Base-by-base conservation (phyloP, 1,139 yeast genomes). In the Taphrina flavorubra region DNA sequence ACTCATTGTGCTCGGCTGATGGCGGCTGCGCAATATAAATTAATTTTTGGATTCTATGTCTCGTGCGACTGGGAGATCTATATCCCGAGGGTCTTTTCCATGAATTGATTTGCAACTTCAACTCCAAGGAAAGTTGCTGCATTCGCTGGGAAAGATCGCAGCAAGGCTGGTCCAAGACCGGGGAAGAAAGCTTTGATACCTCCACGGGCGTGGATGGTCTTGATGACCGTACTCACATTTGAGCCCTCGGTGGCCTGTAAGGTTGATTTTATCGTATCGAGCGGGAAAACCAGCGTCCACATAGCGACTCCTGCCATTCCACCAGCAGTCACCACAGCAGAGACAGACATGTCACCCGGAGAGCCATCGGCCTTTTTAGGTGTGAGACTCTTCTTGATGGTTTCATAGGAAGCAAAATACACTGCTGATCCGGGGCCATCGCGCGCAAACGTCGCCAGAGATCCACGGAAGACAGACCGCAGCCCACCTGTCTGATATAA, bases 351-450 rank as follows among this genome's bases (percentile, higher is more conserved):
- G 56, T 95, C 94, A 42, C 85, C 79, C 60, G 92, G 82, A 13
- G 91, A 87, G 78, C 90, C 78, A 44, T 70, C 71, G 47, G 77
- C 74, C 70, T 84, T 82, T 62, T 87, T 89, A 20, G 79, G 80
- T 56, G 92, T 84, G 76, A 88, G 82, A 70, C 76, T 78, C 70
- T 84, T 82, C 80, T 94, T 94, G 72, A 90, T 80, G 74, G 85
- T 83, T 78, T 94, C 99, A 78, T 94, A 94, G 1, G 97, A 90
- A 2, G 97, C 98, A 78, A 94, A 94, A 80, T 94, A 94, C 44
- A 92, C 83, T 0, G 98, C 98, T n/a, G 96, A 89, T 3, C 99
- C 99, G 0, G 99, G 99, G 11, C 98, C 98, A 77, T 94, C 99
- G 79, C 99, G 87, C 16, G 97, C 96, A 73, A 94, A 81, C 0